Percentiles rank a stretch among this genome's conserved stretches.
phyloP scores from a whole-genome alignment of 805 yeast genomes.

The Sungouiozyma ichnusensis region DNA sequence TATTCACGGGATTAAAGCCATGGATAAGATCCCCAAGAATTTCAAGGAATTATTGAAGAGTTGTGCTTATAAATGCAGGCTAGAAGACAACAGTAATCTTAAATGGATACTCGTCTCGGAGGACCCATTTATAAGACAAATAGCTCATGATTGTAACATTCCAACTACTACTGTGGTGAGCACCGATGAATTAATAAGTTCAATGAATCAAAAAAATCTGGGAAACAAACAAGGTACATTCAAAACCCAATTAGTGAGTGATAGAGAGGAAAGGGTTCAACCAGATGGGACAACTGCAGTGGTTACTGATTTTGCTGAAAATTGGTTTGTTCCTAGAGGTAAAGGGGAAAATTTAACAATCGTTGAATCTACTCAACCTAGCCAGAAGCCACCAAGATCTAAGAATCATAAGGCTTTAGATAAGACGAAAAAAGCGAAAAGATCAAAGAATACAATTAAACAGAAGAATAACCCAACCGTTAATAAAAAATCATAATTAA shows the following conservation, averaged over 20 bases:
- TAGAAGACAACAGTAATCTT: slow-evolving; percentile 30
- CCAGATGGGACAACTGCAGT: slow-evolving; percentile 27
- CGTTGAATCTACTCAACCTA: too few species aligned
- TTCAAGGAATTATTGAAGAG: slow-evolving; percentile 47
- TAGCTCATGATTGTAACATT: slow-evolving; percentile 42
- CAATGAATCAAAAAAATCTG: slow-evolving; percentile 17
- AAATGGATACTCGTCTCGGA: slow-evolving; percentile 57
- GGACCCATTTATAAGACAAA: slow-evolving; percentile 45
- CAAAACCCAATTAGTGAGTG: slow-evolving; percentile 14
- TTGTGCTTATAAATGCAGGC: slow-evolving; percentile 42
- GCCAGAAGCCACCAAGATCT: too few species aligned
- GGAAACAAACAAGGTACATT: slow-evolving; percentile 17
- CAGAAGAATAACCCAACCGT: too few species aligned
- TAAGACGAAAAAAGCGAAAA: too few species aligned
- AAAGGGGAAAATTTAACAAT: too few species aligned
- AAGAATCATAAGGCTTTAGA: neutral
- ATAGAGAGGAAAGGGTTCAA: slow-evolving; percentile 13
- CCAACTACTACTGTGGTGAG: slow-evolving; percentile 32
- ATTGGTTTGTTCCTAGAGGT: slow-evolving; percentile 53
- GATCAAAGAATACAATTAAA: too few species aligned
- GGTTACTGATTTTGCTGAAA: slow-evolving; percentile 36
- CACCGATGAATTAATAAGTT: slow-evolving; percentile 20
- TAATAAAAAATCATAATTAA: too few species aligned
- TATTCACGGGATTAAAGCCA: slow-evolving; percentile 4
- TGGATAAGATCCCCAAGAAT: slow-evolving; percentile 38